Conservation (phyloP, 78 protist genomes). For the Anaeramoeba flamelloides region DNA sequence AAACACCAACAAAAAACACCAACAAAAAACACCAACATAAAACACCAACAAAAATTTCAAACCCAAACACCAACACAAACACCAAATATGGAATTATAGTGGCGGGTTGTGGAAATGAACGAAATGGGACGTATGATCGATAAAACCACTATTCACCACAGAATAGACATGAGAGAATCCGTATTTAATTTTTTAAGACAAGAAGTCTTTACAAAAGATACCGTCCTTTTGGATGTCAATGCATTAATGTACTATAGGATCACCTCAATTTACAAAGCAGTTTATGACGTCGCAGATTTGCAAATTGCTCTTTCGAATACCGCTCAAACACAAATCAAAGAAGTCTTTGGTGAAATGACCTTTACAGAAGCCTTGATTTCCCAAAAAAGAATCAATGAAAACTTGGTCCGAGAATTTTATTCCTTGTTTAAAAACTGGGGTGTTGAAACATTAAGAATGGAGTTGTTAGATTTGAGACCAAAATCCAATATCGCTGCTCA, state of each 20-base stretch:
- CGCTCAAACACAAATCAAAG: constrained; percentile 25
- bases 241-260: constrained; percentile 14
- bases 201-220: constrained; percentile 20
- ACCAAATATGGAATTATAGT: too few species aligned
- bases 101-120: too few species aligned
- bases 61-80: too few species aligned
- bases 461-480: constrained; percentile 15
- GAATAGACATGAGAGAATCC: constrained; percentile 14
- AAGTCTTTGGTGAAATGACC: constrained; percentile 19
- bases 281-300: constrained; percentile 19
- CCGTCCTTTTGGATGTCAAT: constrained; percentile 9
- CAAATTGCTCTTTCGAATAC: constrained; percentile 4
- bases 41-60: too few species aligned
- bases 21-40: too few species aligned
- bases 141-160: not conserved
- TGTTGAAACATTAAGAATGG: constrained; percentile 7
- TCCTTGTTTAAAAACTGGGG: constrained; percentile 13
- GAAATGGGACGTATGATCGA: too few species aligned
- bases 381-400: constrained; percentile 8
- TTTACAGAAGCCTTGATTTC: constrained; percentile 4
- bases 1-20: too few species aligned
- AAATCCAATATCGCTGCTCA: not conserved
- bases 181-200: constrained; percentile 16
- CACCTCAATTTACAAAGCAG: not conserved
- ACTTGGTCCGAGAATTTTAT: constrained; percentile 4